phyloP scores from a whole-genome alignment of 129 eudicot species.

The Erigeron canadensis region DNA sequence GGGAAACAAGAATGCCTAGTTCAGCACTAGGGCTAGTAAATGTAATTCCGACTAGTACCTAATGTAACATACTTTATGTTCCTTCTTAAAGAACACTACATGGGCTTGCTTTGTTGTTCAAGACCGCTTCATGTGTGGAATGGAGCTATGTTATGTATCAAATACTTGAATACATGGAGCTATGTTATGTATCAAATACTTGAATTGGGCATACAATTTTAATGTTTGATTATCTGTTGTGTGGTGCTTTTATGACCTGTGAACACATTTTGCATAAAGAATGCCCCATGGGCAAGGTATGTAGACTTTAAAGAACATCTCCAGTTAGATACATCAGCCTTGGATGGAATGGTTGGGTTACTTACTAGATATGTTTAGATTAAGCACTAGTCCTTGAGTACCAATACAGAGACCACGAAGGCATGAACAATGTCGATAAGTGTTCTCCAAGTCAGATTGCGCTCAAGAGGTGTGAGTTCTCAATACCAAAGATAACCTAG shows the following conservation, averaged over 20 bases:
- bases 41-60: slow-evolving; percentile 12
- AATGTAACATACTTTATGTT: slow-evolving; percentile 17
- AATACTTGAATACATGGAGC: slow-evolving; percentile 13
- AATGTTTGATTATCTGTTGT: background rate
- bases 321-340: no score
- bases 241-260: background rate
- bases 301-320: no score
- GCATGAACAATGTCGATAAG: no score
- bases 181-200: slow-evolving; percentile 13
- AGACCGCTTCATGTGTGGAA: slow-evolving; percentile 21
- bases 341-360: no score
- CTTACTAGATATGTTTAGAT: no score
- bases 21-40: slow-evolving; percentile 41
- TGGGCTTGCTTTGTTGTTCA: slow-evolving; percentile 31
- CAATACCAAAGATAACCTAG: no score
- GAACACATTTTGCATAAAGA: background rate
- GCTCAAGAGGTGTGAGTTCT: no score
- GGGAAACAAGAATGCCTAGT: slow-evolving; percentile 71
- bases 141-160: slow-evolving; percentile 21
- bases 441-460: no score
- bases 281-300: no score
- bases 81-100: slow-evolving; percentile 32
- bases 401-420: no score
- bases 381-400: no score
- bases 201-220: slow-evolving; percentile 13